Conservation (phyloP, 345 rosid genomes). For the Aurinia saxatilis region DNA sequence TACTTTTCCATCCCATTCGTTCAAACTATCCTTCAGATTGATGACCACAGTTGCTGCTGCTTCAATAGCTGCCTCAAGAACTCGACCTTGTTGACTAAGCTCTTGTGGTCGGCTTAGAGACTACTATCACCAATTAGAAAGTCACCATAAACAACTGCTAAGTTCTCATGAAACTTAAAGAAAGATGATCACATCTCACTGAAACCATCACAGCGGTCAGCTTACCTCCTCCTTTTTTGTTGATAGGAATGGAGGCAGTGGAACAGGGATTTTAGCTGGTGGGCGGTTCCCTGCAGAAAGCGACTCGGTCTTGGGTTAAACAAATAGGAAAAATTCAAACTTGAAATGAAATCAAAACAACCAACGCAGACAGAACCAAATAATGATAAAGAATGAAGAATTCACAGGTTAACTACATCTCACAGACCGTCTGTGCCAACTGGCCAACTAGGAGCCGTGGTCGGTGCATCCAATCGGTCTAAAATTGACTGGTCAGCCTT, state of each 20-base stretch:
- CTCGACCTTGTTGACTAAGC: conserved; percentile 56
- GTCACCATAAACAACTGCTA: not conserved
- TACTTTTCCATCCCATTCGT: conserved; percentile 93
- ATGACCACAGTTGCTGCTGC: conserved; percentile 72
- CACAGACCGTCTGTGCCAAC: conserved; percentile 75
- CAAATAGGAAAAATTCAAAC: not conserved
- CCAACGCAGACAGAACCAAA: not conserved
- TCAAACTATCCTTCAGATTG: conserved; percentile 57
- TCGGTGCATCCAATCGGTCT: conserved; percentile 75
- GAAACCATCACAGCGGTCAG: not conserved
- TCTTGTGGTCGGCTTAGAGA: conserved; percentile 52
- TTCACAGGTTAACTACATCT: not conserved
- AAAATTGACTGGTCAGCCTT: conserved; percentile 65
- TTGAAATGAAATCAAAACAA: not conserved
- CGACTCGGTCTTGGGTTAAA: not conserved
- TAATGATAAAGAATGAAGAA: not conserved
- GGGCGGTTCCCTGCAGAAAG: conserved; percentile 61
- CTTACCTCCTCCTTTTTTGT: conserved; percentile 25
- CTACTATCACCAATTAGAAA: conserved; percentile 28
- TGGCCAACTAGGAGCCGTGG: conserved; percentile 97
- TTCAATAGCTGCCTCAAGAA: conserved; percentile 78
- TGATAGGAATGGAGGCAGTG: conserved; percentile 54
- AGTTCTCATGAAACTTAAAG: conserved; percentile 11
- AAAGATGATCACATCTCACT: not conserved
- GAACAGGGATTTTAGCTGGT: conserved; percentile 86